Conservation (phyloP, 75 land plant genomes). For the Selaginella tamariscina region DNA sequence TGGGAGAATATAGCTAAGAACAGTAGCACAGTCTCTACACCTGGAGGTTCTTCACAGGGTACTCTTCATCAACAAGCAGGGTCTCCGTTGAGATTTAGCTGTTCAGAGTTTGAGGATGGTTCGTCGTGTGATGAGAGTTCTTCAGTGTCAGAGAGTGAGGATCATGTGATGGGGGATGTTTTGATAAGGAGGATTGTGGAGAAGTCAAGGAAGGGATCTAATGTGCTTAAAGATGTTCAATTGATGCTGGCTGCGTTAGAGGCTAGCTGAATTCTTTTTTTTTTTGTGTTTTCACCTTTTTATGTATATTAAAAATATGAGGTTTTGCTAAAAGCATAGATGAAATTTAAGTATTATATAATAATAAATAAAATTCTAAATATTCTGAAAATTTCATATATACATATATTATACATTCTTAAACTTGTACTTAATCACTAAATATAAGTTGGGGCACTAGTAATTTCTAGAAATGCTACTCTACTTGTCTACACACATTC, state of each 20-base stretch:
- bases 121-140: slow-evolving; percentile 13
- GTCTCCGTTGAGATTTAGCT: not conserved
- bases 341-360: no score
- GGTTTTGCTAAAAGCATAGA: no score
- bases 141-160: slow-evolving; percentile 27
- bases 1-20: slow-evolving; percentile 18
- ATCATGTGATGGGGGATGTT: slow-evolving; percentile 24
- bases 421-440: no score
- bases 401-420: no score
- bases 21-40: no score
- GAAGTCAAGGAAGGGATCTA: slow-evolving; percentile 55
- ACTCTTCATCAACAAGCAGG: not conserved
- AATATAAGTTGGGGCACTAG: no score
- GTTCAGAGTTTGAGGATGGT: not conserved
- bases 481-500: no score
- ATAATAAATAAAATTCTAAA: no score
- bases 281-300: not conserved
- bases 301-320: no score
- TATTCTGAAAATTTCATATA: no score
- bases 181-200: slow-evolving; percentile 64
- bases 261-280: not conserved
- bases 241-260: slow-evolving; percentile 35
- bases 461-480: no score
- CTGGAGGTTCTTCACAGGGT: no score
- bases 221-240: slow-evolving; percentile 43